A percentile compares a stretch with the other conserved stretches of the same genome.
These are phyloP conservation scores for Acer negundo DNA, from an alignment of 345 rosid species.

Conservation along the genomic window DNA sequence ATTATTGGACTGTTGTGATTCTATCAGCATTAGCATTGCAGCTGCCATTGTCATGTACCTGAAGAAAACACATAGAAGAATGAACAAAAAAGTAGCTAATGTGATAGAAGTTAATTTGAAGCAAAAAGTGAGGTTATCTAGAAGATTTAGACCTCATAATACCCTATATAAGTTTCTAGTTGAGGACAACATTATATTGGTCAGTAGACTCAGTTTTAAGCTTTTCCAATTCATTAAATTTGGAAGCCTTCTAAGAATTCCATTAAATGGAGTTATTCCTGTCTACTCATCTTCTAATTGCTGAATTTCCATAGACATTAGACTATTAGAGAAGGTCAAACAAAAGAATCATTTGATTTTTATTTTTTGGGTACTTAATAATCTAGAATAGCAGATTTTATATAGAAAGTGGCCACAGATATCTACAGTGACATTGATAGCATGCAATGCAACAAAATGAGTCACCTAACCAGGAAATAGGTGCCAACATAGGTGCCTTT, in stretches of 20 bases:
- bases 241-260: slow-evolving; percentile 19
- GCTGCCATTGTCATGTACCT: slow-evolving; percentile 29
- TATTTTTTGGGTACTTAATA: not conserved
- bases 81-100: not conserved
- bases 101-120: not conserved
- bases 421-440: not conserved
- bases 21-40: slow-evolving; percentile 16
- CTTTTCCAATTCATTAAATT: not conserved
- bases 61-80: slow-evolving; percentile 18
- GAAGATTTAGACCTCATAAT: not conserved
- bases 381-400: too few species aligned
- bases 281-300: slow-evolving; percentile 3
- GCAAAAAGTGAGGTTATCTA: slow-evolving; percentile 11
- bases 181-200: too few species aligned
- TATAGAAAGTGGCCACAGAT: not conserved
- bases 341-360: not conserved
- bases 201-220: slow-evolving; percentile 5
- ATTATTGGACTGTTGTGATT: slow-evolving; percentile 24
- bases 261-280: slow-evolving; percentile 2
- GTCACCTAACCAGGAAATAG: not conserved
- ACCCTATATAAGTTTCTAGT: not conserved
- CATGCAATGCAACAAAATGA: not conserved
- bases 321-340: not conserved
- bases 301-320: not conserved
- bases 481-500: not conserved